These are phyloP conservation scores for Phaeotremella skinneri DNA, from an alignment of 768 basidiomycete genomes.

Conservation along the genomic window DNA sequence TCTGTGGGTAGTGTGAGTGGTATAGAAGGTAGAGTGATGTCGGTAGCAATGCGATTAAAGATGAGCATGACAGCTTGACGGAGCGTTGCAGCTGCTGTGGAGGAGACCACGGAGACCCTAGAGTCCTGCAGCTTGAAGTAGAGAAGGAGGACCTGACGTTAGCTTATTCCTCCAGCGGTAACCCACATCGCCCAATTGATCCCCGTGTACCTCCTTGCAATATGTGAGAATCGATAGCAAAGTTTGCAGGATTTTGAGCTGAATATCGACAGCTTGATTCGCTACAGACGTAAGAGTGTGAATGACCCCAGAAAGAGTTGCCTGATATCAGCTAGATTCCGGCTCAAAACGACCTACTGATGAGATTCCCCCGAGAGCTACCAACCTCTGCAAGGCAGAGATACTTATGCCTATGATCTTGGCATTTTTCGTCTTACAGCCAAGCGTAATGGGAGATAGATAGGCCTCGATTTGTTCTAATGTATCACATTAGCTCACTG, in stretches of 20 bases:
- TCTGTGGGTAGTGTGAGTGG: conserved; percentile 25
- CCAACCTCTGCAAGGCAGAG: conserved; percentile 84
- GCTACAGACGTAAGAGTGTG: conserved; percentile 81
- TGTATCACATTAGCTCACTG: conserved; percentile 55
- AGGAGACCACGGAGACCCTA: conserved; percentile 91
- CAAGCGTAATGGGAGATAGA: conserved; percentile 85
- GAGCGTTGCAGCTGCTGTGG: conserved; percentile 92
- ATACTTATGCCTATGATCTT: conserved; percentile 92
- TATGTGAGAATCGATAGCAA: conserved; percentile 86
- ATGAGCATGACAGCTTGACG: conserved; percentile 97
- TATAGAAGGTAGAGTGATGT: conserved; percentile 7
- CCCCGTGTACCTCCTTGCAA: conserved; percentile 76
- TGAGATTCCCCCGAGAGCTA: conserved; percentile 76
- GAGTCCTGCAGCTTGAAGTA: conserved; percentile 96
- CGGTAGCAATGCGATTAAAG: conserved; percentile 74
- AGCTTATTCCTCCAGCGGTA: background rate
- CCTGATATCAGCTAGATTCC: conserved; percentile 52
- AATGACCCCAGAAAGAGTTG: conserved; percentile 73
- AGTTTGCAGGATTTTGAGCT: conserved; percentile 87
- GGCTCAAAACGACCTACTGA: conserved; percentile 30
- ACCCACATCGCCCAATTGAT: conserved; percentile 75
- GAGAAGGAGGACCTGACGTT: conserved; percentile 71
- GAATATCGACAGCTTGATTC: conserved; percentile 94
- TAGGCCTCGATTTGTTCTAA: conserved; percentile 67
- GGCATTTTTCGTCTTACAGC: conserved; percentile 84